Evolutionary conservation across 371 early-diverging fungal species (phyloP), one percentile per base, ranked within the genome.

Genomic region (Apophysomyces elegans): DNA sequence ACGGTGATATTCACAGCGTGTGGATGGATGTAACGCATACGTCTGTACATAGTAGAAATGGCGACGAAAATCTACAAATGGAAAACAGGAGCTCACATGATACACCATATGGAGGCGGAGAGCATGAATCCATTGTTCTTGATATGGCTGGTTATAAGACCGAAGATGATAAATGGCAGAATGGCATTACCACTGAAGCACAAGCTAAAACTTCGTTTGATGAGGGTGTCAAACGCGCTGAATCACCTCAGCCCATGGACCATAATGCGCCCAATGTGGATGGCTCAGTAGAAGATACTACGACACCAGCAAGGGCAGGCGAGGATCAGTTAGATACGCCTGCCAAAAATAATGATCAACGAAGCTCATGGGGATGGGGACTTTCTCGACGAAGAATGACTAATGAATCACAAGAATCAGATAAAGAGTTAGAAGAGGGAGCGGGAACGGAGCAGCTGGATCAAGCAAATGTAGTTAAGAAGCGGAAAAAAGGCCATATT

Each of bases 91-190:
- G 37, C 7, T 18, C 38, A 37, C 62, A 54, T 18, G n/a, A 64
- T 4, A 50, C 59, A 37, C 63, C 59, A 0, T 64, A 68, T 62
- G 72, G 71, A 50, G 54, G 54, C 21, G 54, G 54, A 61, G 77
- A 76, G 1, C 71, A 77, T 58, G 78, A 77, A 56, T 77, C 77
- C 1, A 81, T 81, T 43, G 79, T 86, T 21, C 66, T 86, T 69
- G 86, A 86, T 72, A 86, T 86, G 72, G 84, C 86, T 26, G 86
- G 86, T 58, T 86, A 86, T 50, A 86, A 86, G 62, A 85, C 84
- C 14, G 80, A 79, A 7, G 70, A 77, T 18, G 73, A 72, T 37
- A 62, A 43, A 13, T 57, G 65, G 61, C 46, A 61, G 26, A 45
- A 37, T 16, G 46, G 8, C n/a, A 13, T 11, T n/a, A 41, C 1